Evolutionary conservation across 225 moss, liverwort and hornwort genomes (phyloP), one percentile per base, ranked within the genome.

Genomic region (Antitrichia curtipendula): DNA sequence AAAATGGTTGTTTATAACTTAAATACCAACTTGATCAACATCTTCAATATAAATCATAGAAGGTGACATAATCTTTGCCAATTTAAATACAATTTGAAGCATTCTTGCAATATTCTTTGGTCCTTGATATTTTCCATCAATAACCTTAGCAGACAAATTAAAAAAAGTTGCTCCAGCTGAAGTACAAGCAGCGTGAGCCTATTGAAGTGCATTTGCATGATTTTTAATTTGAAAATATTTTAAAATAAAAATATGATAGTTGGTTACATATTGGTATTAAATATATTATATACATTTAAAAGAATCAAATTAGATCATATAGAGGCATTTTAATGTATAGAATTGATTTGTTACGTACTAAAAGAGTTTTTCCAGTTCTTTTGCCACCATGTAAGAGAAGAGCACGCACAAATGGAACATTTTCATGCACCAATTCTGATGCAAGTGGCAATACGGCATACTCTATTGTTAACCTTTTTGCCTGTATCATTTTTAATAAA

Each of bases 11-110:
- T 65, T 69, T 54, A 34, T 59, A 64, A 79, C 61, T 54, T 20
- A 88, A 56, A 45, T 75, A 91, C 90, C 86, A 87, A 98, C 98
- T 95, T 97, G 97, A 75, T 99, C 98, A 86, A 99, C 91, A 74
- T 99, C 93, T 70, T 99, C 94, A 82, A 97, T 92, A 84, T 94
- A 96, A 84, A 99, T 92, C 77, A 99, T 90, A 6, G 95, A 93
- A 15, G 98, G 98, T 28, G 98, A 88, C 98, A 99, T 97, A 73
- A 99, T 93, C 79, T 96, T 99, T 86, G 98, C 98, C 84, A 99
- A 78, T 84, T 97, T 99, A 93, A 99, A 99, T 10, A 95, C 95
- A 90, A 96, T 87, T 86, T 97, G 97, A 50, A 99, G 89, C 97
- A 99, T 96, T 45, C 95, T 94, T 75, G 88, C 56, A 40, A 96